phyloP scores from a whole-genome alignment of 495 filamentous ascomycete genomes.

The Endocarpon pusillum region DNA sequence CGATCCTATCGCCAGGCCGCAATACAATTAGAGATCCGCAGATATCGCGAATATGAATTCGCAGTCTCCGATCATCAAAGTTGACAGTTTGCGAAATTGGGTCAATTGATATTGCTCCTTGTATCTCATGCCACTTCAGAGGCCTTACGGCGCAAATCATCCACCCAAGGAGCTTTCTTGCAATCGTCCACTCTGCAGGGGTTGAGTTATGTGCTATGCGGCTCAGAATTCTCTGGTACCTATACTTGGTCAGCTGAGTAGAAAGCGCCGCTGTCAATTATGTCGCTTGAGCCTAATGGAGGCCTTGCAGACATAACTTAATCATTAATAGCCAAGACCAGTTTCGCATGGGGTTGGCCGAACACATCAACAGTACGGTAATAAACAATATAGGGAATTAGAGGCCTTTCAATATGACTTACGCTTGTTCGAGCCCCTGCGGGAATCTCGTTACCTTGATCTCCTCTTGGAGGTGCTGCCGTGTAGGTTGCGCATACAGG shows the following conservation, averaged over 20 bases:
- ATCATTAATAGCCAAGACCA: too few relatives aligned
- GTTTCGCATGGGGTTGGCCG: too few relatives aligned
- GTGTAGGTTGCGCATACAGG: conserved; percentile 17
- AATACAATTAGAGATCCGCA: conserved; percentile 28
- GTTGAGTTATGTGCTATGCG: conserved; percentile 12
- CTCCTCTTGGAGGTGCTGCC: conserved; percentile 15
- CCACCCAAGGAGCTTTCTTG: conserved; percentile 24
- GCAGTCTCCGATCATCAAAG: conserved; percentile 13
- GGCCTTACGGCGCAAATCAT: conserved; percentile 25
- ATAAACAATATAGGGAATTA: neutral
- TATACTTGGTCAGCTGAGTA: too few relatives aligned
- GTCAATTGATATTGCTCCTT: conserved; percentile 23
- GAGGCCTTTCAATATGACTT: conserved; percentile 6
- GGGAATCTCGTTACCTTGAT: conserved; percentile 18
- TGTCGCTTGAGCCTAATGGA: too few relatives aligned
- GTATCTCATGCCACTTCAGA: conserved; percentile 29
- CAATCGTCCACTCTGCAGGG: conserved; percentile 12
- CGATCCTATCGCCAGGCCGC: conserved; percentile 15
- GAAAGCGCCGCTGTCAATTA: too few relatives aligned
- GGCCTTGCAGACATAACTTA: too few relatives aligned
- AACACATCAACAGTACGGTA: too few relatives aligned
- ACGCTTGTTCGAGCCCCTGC: conserved; percentile 21
- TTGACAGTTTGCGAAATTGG: conserved; percentile 8
- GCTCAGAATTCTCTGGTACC: conserved; percentile 23
- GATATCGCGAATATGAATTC: conserved; percentile 18